Evolutionary conservation across 345 rosid genomes (phyloP).

Genomic region (Kandelia obovata): DNA sequence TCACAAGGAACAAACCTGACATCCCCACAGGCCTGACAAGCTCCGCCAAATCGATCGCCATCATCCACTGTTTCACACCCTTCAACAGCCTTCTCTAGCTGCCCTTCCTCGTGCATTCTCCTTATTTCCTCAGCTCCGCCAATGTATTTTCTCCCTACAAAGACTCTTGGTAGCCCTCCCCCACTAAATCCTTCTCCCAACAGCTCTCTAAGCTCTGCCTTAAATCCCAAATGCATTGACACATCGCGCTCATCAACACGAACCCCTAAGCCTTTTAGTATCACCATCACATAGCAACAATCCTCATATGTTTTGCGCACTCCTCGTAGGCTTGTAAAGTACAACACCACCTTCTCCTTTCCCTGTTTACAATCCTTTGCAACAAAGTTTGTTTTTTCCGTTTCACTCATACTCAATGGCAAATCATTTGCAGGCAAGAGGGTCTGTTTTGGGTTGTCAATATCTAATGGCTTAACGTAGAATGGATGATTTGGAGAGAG

Average conservation of each 20-base stretch:
- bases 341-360: conserved; percentile 27
- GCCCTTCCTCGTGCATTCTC: conserved; percentile 27
- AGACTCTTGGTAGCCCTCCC: conserved; percentile 26
- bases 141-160: conserved; percentile 21
- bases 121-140: conserved; percentile 30
- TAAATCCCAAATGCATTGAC: conserved; percentile 73
- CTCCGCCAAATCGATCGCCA: conserved; percentile 27
- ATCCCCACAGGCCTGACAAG: conserved; percentile 88
- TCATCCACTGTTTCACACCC: conserved; percentile 52
- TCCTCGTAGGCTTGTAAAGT: conserved; percentile 55
- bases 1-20: conserved; percentile 88
- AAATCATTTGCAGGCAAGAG: conserved; percentile 3
- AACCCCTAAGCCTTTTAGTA: conserved; percentile 60
- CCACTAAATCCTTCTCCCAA: conserved; percentile 16
- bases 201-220: conserved; percentile 48
- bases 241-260: conserved; percentile 72
- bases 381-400: conserved; percentile 4
- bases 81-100: conserved; percentile 22
- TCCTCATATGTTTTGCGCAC: conserved; percentile 84
- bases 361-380: conserved; percentile 17
- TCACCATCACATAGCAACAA: conserved; percentile 61
- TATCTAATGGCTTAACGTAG: conserved; percentile 30
- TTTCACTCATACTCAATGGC: conserved; percentile 14
- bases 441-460: conserved; percentile 18
- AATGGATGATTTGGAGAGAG: conserved; percentile 59